These are phyloP conservation scores for Paramecium sonneborni DNA, from an alignment of 73 alveolate genomes.

Conservation along the genomic window DNA sequence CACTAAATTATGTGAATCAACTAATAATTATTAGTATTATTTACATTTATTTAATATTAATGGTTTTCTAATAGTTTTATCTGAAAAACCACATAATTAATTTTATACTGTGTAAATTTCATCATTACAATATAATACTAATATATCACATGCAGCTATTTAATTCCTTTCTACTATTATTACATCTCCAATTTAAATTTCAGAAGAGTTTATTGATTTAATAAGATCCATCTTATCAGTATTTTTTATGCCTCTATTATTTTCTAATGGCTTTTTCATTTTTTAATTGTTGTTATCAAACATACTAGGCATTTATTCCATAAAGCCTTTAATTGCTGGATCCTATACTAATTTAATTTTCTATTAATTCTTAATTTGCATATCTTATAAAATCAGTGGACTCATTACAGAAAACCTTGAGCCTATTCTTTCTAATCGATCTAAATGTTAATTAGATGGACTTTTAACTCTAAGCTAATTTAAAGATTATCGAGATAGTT, in stretches of 20 bases:
- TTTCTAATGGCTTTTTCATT: not conserved
- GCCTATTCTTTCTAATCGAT: not conserved
- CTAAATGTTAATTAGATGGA: not conserved
- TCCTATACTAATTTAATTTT: not conserved
- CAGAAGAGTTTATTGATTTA: not conserved
- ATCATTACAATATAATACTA: not conserved
- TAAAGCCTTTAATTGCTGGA: not conserved
- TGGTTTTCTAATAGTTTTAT: not conserved
- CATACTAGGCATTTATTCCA: not conserved
- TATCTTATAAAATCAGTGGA: not conserved
- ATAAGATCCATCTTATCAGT: not conserved
- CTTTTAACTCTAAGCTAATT: not conserved
- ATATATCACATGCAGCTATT: conserved; percentile 7
- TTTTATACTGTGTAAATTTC: not conserved
- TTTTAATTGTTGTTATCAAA: not conserved
- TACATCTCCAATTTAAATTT: conserved; percentile 21
- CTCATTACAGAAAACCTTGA: not conserved
- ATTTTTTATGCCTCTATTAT: not conserved
- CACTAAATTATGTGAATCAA: not conserved
- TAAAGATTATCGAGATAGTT: not conserved
- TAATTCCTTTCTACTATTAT: conserved; percentile 8
- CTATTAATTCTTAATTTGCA: not conserved
- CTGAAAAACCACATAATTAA: not conserved
- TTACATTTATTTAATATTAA: not conserved
- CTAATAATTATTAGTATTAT: not conserved